Evolutionary conservation across 495 filamentous ascomycete species (phyloP).

Genomic region (Hyaloscypha variabilis): DNA sequence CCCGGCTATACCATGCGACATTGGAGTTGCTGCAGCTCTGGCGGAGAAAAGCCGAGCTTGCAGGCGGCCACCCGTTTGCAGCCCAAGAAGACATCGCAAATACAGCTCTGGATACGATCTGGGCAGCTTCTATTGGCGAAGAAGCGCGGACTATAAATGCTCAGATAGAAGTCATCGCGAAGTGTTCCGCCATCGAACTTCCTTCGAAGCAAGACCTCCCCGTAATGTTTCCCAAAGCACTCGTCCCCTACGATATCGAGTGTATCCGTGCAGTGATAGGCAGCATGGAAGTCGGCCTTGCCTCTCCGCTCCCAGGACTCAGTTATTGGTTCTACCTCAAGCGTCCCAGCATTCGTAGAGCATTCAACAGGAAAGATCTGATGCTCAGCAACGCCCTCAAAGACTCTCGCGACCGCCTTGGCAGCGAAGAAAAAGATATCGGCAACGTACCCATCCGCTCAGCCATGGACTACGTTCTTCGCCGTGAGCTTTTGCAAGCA

Average conservation of each 20-base stretch:
- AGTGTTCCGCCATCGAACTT: no score
- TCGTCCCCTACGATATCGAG: not conserved
- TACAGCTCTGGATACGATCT: slow-evolving; percentile 40
- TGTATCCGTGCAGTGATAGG: slow-evolving; percentile 12
- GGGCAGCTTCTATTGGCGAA: slow-evolving; percentile 35
- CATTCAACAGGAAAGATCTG: not conserved
- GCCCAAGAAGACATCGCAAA: slow-evolving; percentile 39
- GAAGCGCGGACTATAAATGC: not conserved
- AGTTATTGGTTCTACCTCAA: slow-evolving; percentile 18
- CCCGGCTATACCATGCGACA: slow-evolving; percentile 34
- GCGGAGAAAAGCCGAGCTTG: slow-evolving; percentile 35
- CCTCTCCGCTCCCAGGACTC: slow-evolving; percentile 23
- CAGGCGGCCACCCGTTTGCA: slow-evolving; percentile 37
- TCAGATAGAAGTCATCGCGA: not conserved
- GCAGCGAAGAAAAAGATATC: not conserved
- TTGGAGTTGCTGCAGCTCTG: slow-evolving; percentile 39
- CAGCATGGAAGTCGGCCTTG: slow-evolving; percentile 23
- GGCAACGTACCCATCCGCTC: slow-evolving; percentile 9
- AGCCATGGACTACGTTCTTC: slow-evolving; percentile 42
- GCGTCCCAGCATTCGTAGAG: slow-evolving; percentile 8
- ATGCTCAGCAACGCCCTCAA: no score
- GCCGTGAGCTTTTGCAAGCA: slow-evolving; percentile 37
- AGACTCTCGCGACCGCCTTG: slow-evolving; percentile 1
- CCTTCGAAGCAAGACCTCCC: no score
- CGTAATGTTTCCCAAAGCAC: no score